Percentiles rank a stretch among this genome's conserved stretches.
Conservation (phyloP, 1,284 basidiomycete species). For the Moesziomyces aphidis region DNA sequence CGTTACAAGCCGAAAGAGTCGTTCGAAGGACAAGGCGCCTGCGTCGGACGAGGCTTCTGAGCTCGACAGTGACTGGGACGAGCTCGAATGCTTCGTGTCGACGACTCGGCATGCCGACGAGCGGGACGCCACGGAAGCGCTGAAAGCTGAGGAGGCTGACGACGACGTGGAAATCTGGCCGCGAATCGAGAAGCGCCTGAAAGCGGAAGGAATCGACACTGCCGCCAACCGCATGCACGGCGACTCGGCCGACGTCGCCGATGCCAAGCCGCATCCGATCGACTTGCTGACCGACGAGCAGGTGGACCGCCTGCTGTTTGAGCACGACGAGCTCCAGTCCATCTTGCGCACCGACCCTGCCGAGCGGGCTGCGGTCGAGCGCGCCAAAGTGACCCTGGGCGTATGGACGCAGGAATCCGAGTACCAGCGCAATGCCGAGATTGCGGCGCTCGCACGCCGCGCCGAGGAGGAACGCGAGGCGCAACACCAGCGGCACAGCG, state of each 20-base stretch:
- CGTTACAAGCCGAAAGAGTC: too few relatives aligned
- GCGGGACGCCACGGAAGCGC: not conserved
- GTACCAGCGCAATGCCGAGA: slow-evolving; percentile 7
- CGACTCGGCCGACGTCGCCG: not conserved
- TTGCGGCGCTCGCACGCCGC: slow-evolving; percentile 7
- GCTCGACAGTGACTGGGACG: slow-evolving; percentile 6
- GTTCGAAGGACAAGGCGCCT: not conserved
- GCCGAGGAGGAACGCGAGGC: not conserved
- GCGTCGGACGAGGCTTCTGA: not conserved
- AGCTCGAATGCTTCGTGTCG: slow-evolving; percentile 28
- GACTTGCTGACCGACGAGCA: slow-evolving; percentile 34
- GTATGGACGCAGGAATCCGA: slow-evolving; percentile 14
- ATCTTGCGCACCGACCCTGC: slow-evolving; percentile 22
- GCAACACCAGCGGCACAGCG: not conserved
- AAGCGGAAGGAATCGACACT: slow-evolving; percentile 2
- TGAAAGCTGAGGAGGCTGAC: not conserved
- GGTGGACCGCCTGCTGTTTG: slow-evolving; percentile 34
- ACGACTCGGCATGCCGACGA: not conserved
- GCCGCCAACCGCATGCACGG: not conserved
- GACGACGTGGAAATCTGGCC: slow-evolving; percentile 12
- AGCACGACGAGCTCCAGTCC: slow-evolving; percentile 14
- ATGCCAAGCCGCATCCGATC: slow-evolving; percentile 12
- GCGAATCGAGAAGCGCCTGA: slow-evolving; percentile 6
- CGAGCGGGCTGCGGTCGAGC: slow-evolving; percentile 19
- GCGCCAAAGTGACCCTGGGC: slow-evolving; percentile 25